Base-by-base conservation (phyloP, 768 basidiomycete species). In the Xerocomellus amylosporus region DNA sequence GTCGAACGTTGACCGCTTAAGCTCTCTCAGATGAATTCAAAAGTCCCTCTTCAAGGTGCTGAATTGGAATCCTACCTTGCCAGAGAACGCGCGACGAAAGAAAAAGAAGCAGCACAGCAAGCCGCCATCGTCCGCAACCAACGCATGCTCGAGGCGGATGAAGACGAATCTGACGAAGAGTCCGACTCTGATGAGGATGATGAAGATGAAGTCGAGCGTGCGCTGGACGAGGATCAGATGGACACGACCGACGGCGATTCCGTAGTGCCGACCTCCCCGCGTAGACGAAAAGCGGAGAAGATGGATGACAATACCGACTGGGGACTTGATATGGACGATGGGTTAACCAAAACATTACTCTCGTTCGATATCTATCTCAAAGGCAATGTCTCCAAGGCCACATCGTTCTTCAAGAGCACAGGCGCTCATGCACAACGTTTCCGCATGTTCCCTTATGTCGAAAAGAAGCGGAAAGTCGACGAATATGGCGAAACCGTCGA, bases 291-390 rank as follows among this genome's bases (percentile, higher is more conserved):
- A 56, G 64, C 70, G 17, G 78, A 79, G 40, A 81, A 79, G 61
- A 72, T 67, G 17, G 70, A 75, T 20, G 85, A 85, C 54, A 79
- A 75, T 8, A 68, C 73, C 20, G 88, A 86, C 64, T 91, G 88
- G 87, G 78, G 76, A 30, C 69, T 88, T 55, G 89, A 91, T 58
- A 81, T 81, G 40, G 91, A 93, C 56, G 90, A 93, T 54, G 83
- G 85, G 2, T 64, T 85, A 49, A 84, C 85, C 14, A 86, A 83
- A 62, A 85, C 88, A 38, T 71, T 88, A 49, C 73, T 95, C 37
- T 95, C 92, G 2, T 99, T 90, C 63, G 97, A 99, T 71, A 97
- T 98, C 60, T 98, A 93, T 70, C 79, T 98, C 56, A 97, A 96
- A 70, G 95, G 95, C n/a, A 93, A 96, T 58, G 90, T 94, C 43